Evolutionary conservation across 2,329 filamentous ascomycete genomes (phyloP), one percentile per base, ranked within the genome.

Genomic region (Aureobasidium melanogenum): DNA sequence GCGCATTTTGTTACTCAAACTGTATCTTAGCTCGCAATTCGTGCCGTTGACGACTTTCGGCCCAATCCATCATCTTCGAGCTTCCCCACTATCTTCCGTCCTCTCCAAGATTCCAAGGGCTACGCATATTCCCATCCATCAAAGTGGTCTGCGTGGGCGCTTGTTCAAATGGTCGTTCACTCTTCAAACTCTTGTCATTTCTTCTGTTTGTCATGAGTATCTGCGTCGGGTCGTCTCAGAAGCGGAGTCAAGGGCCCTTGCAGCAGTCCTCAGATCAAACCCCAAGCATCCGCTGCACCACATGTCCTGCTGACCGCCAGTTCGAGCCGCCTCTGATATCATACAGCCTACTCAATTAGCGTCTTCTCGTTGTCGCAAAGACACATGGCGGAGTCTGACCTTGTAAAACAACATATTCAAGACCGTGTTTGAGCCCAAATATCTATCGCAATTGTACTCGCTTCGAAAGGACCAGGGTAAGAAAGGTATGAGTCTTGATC

Each of bases 221-320:
- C 5, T 36, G 19, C 30, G 12, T 34, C 15, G 17, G 28, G 26
- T 43, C 38, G 38, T 44, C 38, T 26, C 54, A 44, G 7, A 15
- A 47, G 39, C 54, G 15, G 39, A 56, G 48, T 38, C 22, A n/a
- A 47, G 54, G 28, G 54, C 54, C 41, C 54, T 57, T 57, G 54
- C 54, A 57, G 54, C 39, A 32, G 54, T 19, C 30, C 34, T 56
- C 38, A 43, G 38, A 55, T 22, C 39, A 30, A 57, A 24, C 30
- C 30, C 19, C 54, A 57, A 57, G 44, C 32, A 17, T 46, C 43
- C 30, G 38, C 41, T 47, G 54, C 19, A 47, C 19, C n/a, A 26
- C 28, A 36, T 57, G 39, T 47, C 41, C 54, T 32, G 39, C 54
- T 57, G 54, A 57, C 54, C 54, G 54, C 54, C 36, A 34, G 2